A percentile compares a stretch with the other conserved stretches of the same genome.
phyloP scores from a whole-genome alignment of 305 asterid species.

The Ilex paraguariensis region DNA sequence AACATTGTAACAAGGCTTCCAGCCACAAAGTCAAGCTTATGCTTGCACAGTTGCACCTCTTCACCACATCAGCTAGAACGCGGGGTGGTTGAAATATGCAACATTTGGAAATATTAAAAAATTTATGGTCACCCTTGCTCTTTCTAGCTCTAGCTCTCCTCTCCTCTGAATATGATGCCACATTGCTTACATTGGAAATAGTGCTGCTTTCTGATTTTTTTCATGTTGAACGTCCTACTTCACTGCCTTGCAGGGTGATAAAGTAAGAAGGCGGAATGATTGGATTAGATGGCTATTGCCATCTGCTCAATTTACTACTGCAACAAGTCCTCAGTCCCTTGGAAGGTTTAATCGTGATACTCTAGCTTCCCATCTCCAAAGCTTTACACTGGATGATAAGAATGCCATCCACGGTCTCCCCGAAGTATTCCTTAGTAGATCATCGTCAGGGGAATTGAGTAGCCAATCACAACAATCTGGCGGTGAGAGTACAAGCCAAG shows the following conservation, averaged over 20 bases:
- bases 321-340: constrained; percentile 30
- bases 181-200: neutral
- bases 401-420: constrained; percentile 20
- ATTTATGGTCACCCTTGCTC: too few species aligned
- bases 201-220: neutral
- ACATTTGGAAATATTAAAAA: too few species aligned
- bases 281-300: constrained; percentile 68
- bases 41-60: neutral
- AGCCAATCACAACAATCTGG: constrained; percentile 24
- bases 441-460: constrained; percentile 29
- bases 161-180: neutral
- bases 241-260: constrained; percentile 43
- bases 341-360: constrained; percentile 22
- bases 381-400: constrained; percentile 36
- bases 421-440: constrained; percentile 20
- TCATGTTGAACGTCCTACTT: neutral
- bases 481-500: constrained; percentile 19
- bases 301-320: constrained; percentile 14
- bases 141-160: too few species aligned
- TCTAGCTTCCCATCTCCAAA: constrained; percentile 35
- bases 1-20: neutral
- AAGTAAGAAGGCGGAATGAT: constrained; percentile 50
- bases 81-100: too few species aligned
- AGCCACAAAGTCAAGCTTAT: neutral
- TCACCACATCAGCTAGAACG: too few species aligned